These are phyloP conservation scores for Calonectria honghensis DNA, from an alignment of 2,329 filamentous ascomycete species.

Conservation along the genomic window DNA sequence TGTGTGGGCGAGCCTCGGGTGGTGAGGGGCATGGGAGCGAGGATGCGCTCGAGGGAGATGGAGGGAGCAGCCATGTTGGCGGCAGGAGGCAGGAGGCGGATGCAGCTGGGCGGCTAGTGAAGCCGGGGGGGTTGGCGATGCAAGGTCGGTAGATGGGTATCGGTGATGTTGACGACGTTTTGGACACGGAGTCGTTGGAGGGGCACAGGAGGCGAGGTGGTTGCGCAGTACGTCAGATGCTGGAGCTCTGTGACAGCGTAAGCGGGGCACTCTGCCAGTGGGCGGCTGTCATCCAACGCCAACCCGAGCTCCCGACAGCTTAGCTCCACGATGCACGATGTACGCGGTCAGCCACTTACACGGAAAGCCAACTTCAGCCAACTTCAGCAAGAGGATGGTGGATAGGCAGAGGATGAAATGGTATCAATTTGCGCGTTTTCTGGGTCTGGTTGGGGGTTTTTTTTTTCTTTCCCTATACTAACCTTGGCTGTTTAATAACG, in stretches of 20 bases:
- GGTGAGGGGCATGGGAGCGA: conserved; percentile 90
- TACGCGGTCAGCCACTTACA: conserved; percentile 18
- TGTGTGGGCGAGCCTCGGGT: conserved; percentile 91
- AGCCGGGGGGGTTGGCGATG: conserved; percentile 16
- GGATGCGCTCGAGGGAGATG: conserved; percentile 79
- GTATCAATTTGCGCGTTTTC: not conserved
- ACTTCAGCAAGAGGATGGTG: not conserved
- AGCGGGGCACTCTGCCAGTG: conserved; percentile 28
- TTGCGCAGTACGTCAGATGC: conserved; percentile 39
- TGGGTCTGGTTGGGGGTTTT: no score
- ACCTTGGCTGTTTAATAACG: not conserved
- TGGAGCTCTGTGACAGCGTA: conserved; percentile 32
- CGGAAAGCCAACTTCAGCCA: not conserved
- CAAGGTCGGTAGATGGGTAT: conserved; percentile 19
- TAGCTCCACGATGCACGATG: conserved; percentile 14
- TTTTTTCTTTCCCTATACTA: no score
- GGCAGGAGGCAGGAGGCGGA: conserved; percentile 29
- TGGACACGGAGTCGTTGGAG: conserved; percentile 35
- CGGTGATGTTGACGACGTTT: conserved; percentile 23
- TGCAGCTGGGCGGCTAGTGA: conserved; percentile 12
- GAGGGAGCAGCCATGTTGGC: conserved; percentile 63
- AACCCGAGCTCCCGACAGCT: conserved; percentile 21
- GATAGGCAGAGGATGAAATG: not conserved
- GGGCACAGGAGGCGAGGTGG: conserved; percentile 28
- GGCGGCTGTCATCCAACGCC: conserved; percentile 7